These are phyloP conservation scores for Pythium guiyangense DNA, from an alignment of 352 stramenopile species.

Conservation along the genomic window DNA sequence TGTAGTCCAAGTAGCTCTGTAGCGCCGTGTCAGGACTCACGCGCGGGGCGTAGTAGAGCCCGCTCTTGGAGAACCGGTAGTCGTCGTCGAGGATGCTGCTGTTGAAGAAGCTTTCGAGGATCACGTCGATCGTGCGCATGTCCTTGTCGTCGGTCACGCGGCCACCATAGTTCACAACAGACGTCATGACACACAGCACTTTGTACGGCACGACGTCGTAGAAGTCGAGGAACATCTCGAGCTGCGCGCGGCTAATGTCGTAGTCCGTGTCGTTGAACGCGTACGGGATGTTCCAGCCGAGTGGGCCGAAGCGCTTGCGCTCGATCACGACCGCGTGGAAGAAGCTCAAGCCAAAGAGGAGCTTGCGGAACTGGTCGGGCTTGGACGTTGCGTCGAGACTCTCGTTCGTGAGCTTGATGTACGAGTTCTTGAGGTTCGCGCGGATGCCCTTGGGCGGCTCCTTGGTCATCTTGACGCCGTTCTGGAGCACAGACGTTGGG, in stretches of 20 bases:
- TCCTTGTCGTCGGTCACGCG: slow-evolving; percentile 92
- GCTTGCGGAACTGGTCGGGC: slow-evolving; percentile 43
- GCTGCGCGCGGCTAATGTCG: slow-evolving; percentile 71
- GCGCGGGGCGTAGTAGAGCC: slow-evolving; percentile 64
- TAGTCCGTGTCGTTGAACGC: slow-evolving; percentile 86
- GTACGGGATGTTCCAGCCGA: slow-evolving; percentile 91
- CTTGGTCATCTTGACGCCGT: slow-evolving; percentile 93
- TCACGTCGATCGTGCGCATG: slow-evolving; percentile 80
- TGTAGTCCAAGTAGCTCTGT: slow-evolving; percentile 83
- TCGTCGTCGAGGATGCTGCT: slow-evolving; percentile 55
- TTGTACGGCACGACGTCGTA: slow-evolving; percentile 84
- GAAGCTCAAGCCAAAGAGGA: slow-evolving; percentile 51
- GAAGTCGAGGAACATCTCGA: slow-evolving; percentile 91
- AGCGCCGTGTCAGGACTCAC: slow-evolving; percentile 65
- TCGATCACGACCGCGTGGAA: slow-evolving; percentile 79
- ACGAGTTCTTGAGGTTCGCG: slow-evolving; percentile 87
- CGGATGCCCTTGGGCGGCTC: slow-evolving; percentile 89
- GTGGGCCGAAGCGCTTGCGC: slow-evolving; percentile 79
- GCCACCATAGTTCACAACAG: slow-evolving; percentile 91
- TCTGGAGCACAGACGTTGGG: slow-evolving; percentile 89
- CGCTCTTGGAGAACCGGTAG: slow-evolving; percentile 66
- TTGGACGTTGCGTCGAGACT: slow-evolving; percentile 19
- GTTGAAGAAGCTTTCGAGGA: slow-evolving; percentile 83
- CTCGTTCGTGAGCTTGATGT: slow-evolving; percentile 89
- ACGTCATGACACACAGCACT: slow-evolving; percentile 86